Evolutionary conservation across 441 rosid species (phyloP).

Genomic region (Theobroma grandiflorum): DNA sequence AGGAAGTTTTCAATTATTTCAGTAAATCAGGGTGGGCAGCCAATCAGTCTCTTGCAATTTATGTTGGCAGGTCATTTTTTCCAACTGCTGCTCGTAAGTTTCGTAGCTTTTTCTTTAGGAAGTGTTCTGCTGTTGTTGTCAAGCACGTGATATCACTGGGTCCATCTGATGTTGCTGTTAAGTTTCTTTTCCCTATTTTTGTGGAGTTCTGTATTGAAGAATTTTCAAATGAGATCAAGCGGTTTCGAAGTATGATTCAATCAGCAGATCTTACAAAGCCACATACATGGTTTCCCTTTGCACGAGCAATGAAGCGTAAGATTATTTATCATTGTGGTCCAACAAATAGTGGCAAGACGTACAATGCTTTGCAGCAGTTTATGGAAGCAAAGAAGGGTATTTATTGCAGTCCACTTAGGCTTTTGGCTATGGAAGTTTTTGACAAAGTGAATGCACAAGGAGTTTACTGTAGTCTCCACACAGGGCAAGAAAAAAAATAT

Average conservation of each 20-base stretch:
- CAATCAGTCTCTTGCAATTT: slow-evolving; percentile 85
- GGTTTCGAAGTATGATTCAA: slow-evolving; percentile 61
- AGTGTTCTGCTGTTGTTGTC: slow-evolving; percentile 53
- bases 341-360: slow-evolving; percentile 96
- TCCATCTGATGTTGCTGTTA: slow-evolving; percentile 65
- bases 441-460: slow-evolving; percentile 90
- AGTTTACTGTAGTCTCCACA: slow-evolving; percentile 84
- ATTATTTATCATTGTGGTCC: slow-evolving; percentile 95
- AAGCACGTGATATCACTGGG: slow-evolving; percentile 64
- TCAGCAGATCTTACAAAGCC: slow-evolving; percentile 93
- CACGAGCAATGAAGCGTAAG: slow-evolving; percentile 90
- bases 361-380: slow-evolving; percentile 85
- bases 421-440: slow-evolving; percentile 97
- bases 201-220: slow-evolving; percentile 83
- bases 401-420: slow-evolving; percentile 95
- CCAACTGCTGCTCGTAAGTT: slow-evolving; percentile 74
- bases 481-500: slow-evolving; percentile 87
- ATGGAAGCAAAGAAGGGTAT: slow-evolving; percentile 94
- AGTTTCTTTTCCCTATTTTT: slow-evolving; percentile 81
- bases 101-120: slow-evolving; percentile 55
- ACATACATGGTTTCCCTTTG: slow-evolving; percentile 93
- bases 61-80: slow-evolving; percentile 79
- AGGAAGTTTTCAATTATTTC: slow-evolving; percentile 59
- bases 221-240: slow-evolving; percentile 79
- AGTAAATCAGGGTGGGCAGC: slow-evolving; percentile 80